A percentile compares a stretch with the other conserved stretches of the same genome.
Conservation (phyloP, 176 grass and related monocot species). For the Aegilops sharonensis region DNA sequence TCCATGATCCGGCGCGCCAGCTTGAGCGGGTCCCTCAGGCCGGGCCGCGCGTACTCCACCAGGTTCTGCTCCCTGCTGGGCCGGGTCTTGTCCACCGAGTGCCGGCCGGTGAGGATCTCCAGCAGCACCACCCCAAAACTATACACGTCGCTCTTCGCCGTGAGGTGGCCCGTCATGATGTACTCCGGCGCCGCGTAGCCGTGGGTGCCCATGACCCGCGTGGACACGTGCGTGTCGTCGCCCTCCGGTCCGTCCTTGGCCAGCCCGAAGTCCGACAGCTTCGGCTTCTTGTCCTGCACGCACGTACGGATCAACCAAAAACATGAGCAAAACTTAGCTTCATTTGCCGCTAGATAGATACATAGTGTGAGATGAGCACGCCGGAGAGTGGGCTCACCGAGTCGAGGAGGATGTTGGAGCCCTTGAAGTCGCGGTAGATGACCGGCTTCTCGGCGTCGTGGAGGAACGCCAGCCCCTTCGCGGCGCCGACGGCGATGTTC, state of each 20-base stretch:
- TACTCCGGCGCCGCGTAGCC: slow-evolving; percentile 95
- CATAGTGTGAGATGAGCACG: too few species aligned
- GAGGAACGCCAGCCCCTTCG: slow-evolving; percentile 80
- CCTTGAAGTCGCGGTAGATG: slow-evolving; percentile 91
- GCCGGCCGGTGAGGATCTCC: slow-evolving; percentile 64
- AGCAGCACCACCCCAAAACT: slow-evolving; percentile 77
- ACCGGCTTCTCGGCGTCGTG: slow-evolving; percentile 85
- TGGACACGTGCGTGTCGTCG: slow-evolving; percentile 91
- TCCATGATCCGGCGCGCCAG: slow-evolving; percentile 70
- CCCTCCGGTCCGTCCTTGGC: slow-evolving; percentile 89
- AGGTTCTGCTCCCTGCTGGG: slow-evolving; percentile 78
- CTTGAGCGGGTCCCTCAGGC: slow-evolving; percentile 56
- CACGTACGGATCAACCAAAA: neutral
- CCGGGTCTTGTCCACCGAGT: slow-evolving; percentile 72
- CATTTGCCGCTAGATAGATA: neutral
- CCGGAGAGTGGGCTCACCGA: slow-evolving; percentile 36
- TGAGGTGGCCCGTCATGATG: slow-evolving; percentile 96
- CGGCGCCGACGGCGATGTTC: slow-evolving; percentile 76
- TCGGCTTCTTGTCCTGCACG: slow-evolving; percentile 68
- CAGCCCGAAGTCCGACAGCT: slow-evolving; percentile 90
- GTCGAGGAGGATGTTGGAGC: slow-evolving; percentile 83
- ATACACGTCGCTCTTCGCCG: slow-evolving; percentile 70
- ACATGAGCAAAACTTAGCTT: neutral
- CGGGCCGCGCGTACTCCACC: slow-evolving; percentile 68
- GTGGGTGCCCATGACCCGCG: slow-evolving; percentile 81